Evolutionary conservation across 1,284 basidiomycete species (phyloP).

Genomic region (Microbotryum lychnidis-dioicae): DNA sequence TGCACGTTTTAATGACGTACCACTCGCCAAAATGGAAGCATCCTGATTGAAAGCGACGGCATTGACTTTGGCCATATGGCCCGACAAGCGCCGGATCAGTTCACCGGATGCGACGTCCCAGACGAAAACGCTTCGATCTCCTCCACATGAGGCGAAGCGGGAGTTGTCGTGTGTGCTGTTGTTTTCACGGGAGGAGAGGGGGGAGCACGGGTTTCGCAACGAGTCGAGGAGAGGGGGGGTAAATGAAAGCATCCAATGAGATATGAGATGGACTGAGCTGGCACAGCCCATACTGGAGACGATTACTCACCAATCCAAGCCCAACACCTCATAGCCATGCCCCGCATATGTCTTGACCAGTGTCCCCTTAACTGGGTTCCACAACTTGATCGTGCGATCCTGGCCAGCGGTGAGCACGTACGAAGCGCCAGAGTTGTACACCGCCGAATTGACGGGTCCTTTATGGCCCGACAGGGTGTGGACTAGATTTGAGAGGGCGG

Average conservation of each 20-base stretch:
- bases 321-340: constrained; percentile 90
- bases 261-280: too few relatives aligned
- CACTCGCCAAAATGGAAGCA: constrained; percentile 73
- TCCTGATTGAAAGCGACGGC: constrained; percentile 83
- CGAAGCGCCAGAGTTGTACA: constrained; percentile 51
- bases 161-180: constrained; percentile 81
- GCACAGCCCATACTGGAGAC: constrained; percentile 34
- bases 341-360: constrained; percentile 83
- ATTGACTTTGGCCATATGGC: constrained; percentile 84
- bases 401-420: constrained; percentile 86
- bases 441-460: constrained; percentile 38
- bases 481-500: background rate
- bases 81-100: constrained; percentile 70
- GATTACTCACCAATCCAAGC: constrained; percentile 61
- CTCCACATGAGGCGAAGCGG: constrained; percentile 85
- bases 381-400: constrained; percentile 80
- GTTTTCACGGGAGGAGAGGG: background rate
- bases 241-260: too few relatives aligned
- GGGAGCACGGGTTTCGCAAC: too few relatives aligned
- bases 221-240: too few relatives aligned
- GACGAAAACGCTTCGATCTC: constrained; percentile 81
- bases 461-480: constrained; percentile 31
- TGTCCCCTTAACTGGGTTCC: constrained; percentile 76
- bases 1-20: constrained; percentile 44
- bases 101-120: constrained; percentile 90